Evolutionary conservation across 2,329 filamentous ascomycete species (phyloP), one percentile per base, ranked within the genome.

Genomic region (Colletotrichum sp.): DNA sequence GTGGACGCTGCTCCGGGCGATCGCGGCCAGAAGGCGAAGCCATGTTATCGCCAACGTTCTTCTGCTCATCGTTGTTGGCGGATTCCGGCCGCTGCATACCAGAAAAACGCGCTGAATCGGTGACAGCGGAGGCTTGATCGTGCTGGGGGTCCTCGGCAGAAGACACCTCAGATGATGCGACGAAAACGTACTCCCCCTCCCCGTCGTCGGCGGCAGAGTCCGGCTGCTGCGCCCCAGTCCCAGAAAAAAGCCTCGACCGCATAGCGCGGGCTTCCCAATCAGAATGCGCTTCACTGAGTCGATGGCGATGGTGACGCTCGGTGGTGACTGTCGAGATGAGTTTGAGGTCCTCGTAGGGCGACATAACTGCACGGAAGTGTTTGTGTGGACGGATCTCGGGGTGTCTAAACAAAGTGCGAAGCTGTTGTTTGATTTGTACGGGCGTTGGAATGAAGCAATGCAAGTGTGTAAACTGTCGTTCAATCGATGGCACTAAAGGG

Each of bases 131-230:
- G 18, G 39, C 18, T 18, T 48, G 39, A n/a, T 48, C 9, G 18
- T 48, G 39, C 7, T 48, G 39, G 1, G 5, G 18, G 39, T 2
- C 39, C 39, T n/a, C 2, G 39, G 39, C 2, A 48, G 18, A n/a
- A n/a, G 39, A 3, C 39, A 4, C 0, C 9, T n/a, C 18, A 0
- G 39, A 1, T 3, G 39, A 48, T 18, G 39, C 39, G 1, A 48
- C 18, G 18, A 48, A 1, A 2, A 48, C 39, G 9, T 48, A 48
- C 39, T 1, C 39, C 16, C 18, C 15, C 36, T 5, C 36, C 18
- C 12, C 16, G 8, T 4, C 6, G 1, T 48, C 39, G 39, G 39
- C 10, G 0, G 39, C 9, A 48, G 39, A 12, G 18, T 10, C 3
- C 39, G 39, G 39, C 39, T 48, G 39, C 18, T 48, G 39, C 39